Evolutionary conservation across 306 rosid genomes (phyloP).

Genomic region (Gillenia trifoliata): DNA sequence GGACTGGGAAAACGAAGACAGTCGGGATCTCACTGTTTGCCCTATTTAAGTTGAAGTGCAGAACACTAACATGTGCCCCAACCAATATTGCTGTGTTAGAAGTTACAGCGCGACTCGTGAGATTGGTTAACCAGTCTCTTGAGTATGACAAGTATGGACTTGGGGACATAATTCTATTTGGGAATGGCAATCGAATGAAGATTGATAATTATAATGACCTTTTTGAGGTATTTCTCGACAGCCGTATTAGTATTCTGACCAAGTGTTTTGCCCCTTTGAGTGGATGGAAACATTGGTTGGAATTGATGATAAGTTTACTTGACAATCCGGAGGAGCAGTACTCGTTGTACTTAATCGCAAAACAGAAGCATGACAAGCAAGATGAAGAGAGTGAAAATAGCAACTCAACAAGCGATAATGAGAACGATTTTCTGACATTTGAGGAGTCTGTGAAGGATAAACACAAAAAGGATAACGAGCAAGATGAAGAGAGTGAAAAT

Average conservation of each 20-base stretch:
- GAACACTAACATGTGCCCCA: conserved; percentile 61
- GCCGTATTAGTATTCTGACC: conserved; percentile 7
- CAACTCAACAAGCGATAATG: neutral
- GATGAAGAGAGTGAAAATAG: neutral
- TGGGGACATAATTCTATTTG: conserved; percentile 32
- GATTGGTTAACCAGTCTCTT: neutral
- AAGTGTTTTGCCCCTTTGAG: neutral
- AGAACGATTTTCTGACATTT: conserved; percentile 8
- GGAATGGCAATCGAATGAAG: conserved; percentile 23
- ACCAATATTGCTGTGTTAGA: conserved; percentile 49
- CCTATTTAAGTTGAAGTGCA: conserved; percentile 25
- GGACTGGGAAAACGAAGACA: conserved; percentile 68
- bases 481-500: neutral
- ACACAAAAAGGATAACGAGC: neutral
- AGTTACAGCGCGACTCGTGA: conserved; percentile 27
- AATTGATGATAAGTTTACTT: conserved; percentile 19
- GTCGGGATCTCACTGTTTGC: conserved; percentile 30
- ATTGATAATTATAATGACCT: conserved; percentile 19
- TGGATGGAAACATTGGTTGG: conserved; percentile 21
- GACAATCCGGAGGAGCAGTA: conserved; percentile 26
- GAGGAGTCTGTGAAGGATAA: conserved; percentile 30
- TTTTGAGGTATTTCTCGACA: conserved; percentile 19
- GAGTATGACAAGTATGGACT: conserved; percentile 10
- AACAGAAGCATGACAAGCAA: neutral
- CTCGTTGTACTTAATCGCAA: conserved; percentile 3